Percentiles rank a stretch among this genome's conserved stretches.
These are phyloP conservation scores for Ascochyta lentis DNA, from an alignment of 2,329 filamentous ascomycete genomes.

Conservation along the genomic window DNA sequence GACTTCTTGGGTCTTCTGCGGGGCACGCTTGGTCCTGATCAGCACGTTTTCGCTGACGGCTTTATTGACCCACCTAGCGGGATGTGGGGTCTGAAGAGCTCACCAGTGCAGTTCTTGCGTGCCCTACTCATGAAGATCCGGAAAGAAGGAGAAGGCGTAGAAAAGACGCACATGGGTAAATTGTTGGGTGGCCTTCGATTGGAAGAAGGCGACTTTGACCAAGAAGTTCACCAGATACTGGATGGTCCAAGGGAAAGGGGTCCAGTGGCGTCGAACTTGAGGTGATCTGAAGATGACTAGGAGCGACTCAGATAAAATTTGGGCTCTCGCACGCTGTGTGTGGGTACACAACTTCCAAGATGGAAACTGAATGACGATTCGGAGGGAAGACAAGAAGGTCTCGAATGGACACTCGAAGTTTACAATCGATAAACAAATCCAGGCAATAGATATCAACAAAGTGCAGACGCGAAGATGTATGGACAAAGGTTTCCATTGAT, in stretches of 20 bases:
- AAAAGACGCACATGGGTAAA: slow-evolving; percentile 55
- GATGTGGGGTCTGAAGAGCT: slow-evolving; percentile 45
- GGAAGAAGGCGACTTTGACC: slow-evolving; percentile 40
- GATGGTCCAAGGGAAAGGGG: too few relatives aligned
- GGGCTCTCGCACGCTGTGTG: background rate
- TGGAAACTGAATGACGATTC: background rate
- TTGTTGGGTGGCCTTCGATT: slow-evolving; percentile 48
- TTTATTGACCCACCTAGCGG: slow-evolving; percentile 43
- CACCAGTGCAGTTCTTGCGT: slow-evolving; percentile 53
- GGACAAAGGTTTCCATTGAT: background rate
- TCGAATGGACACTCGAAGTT: background rate
- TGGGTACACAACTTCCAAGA: background rate
- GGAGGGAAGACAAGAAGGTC: too few relatives aligned
- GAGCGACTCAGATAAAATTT: background rate
- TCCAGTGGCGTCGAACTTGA: background rate
- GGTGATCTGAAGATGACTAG: background rate
- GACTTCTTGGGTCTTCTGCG: slow-evolving; percentile 59
- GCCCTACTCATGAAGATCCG: slow-evolving; percentile 42
- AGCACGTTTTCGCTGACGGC: slow-evolving; percentile 42
- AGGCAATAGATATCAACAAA: background rate
- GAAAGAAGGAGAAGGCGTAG: slow-evolving; percentile 47
- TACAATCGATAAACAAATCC: too few relatives aligned
- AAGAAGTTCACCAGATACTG: background rate
- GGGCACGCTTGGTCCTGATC: slow-evolving; percentile 20
- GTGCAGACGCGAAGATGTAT: background rate